A percentile compares a stretch with the other conserved stretches of the same genome.
Conservation (phyloP, 345 rosid genomes). For the Salix exigua region DNA sequence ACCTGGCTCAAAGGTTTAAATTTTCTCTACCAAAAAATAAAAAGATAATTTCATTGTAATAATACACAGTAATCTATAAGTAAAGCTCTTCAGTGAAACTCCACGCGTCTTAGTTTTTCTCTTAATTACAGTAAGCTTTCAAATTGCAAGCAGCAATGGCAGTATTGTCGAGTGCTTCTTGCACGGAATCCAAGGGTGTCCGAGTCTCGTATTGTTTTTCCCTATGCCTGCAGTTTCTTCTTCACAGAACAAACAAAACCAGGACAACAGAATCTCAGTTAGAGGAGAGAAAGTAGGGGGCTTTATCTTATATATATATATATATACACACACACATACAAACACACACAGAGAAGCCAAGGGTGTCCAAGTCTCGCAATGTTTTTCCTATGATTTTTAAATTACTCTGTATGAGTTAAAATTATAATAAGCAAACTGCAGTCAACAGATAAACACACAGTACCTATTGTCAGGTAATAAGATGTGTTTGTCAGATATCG, state of each 20-base stretch:
- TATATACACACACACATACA: too few species aligned
- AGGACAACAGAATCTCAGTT: constrained; percentile 27
- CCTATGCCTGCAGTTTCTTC: constrained; percentile 35
- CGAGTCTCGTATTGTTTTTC: too few species aligned
- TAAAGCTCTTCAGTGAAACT: too few species aligned
- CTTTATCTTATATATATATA: too few species aligned
- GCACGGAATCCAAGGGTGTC: neutral
- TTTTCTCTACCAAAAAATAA: too few species aligned
- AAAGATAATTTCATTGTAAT: too few species aligned
- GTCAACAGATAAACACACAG: neutral
- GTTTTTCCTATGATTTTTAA: neutral
- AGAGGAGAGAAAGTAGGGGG: neutral
- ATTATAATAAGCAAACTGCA: neutral
- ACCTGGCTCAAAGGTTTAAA: too few species aligned
- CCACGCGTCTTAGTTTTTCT: too few species aligned
- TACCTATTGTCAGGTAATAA: constrained; percentile 14
- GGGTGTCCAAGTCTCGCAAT: neutral
- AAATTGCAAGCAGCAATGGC: constrained; percentile 7
- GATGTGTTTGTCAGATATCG: too few species aligned
- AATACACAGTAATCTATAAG: too few species aligned
- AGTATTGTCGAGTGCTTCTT: neutral
- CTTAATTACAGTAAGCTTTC: neutral
- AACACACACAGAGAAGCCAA: too few species aligned
- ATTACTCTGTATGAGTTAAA: neutral
- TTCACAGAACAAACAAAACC: constrained; percentile 28